Evolutionary conservation across 148 eudicot genomes (phyloP).

Genomic region (Vaccinium vitisidaea): DNA sequence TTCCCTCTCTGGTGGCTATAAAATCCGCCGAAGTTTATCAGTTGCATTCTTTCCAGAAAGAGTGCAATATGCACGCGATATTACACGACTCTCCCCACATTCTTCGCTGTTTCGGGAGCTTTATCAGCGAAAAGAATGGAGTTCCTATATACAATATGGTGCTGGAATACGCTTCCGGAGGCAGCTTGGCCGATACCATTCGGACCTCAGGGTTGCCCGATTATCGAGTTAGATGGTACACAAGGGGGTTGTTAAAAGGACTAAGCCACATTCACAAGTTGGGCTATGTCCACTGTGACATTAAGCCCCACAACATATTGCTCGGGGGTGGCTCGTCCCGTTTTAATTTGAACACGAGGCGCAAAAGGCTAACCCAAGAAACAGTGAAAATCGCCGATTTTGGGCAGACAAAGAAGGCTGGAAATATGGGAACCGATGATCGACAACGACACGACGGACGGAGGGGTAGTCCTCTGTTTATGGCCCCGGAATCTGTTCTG

Average conservation of each 20-base stretch:
- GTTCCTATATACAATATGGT: conserved; percentile 7
- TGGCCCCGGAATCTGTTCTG: conserved; percentile 14
- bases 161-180: conserved; percentile 22
- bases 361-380: background rate
- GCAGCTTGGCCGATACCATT: conserved; percentile 11
- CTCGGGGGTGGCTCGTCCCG: background rate
- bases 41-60: background rate
- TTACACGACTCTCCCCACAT: conserved; percentile 4
- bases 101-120: conserved; percentile 15
- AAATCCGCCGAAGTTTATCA: background rate
- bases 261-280: conserved; percentile 13
- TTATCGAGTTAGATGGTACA: background rate
- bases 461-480: background rate
- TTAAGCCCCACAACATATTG: conserved; percentile 25
- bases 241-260: conserved; percentile 5
- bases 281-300: conserved; percentile 28
- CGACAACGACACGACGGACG: no score
- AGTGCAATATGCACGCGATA: background rate
- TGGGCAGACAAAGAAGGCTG: conserved; percentile 10
- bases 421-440: background rate
- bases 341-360: background rate
- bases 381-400: conserved; percentile 19
- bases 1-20: conserved; percentile 3
- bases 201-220: conserved; percentile 8
- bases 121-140: conserved; percentile 10